These are phyloP conservation scores for Debaryomyces hansenii DNA, from an alignment of 805 yeast species.

Conservation along the genomic window DNA sequence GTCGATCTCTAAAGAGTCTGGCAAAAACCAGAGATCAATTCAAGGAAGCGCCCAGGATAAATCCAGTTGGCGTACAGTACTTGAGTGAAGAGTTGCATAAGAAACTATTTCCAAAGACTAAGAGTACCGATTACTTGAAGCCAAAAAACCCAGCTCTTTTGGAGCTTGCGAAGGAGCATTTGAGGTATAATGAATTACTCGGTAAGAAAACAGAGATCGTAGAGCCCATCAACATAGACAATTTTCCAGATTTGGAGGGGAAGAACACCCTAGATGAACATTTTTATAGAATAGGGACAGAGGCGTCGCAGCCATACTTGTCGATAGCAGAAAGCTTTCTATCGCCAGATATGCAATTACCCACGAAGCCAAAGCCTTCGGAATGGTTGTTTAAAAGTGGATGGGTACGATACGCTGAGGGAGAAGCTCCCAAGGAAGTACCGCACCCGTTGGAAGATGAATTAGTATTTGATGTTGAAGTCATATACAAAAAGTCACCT, in stretches of 20 bases:
- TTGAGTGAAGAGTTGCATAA: constrained; percentile 56
- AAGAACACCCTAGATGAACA: constrained; percentile 73
- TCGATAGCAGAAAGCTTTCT: constrained; percentile 48
- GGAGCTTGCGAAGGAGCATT: constrained; percentile 58
- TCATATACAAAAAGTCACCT: constrained; percentile 68
- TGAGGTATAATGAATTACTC: constrained; percentile 61
- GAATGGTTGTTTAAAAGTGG: constrained; percentile 67
- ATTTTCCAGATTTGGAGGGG: constrained; percentile 77
- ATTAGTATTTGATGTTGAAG: constrained; percentile 88
- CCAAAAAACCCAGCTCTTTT: constrained; percentile 34
- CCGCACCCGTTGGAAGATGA: constrained; percentile 68
- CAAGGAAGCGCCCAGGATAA: constrained; percentile 53
- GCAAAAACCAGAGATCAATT: neutral
- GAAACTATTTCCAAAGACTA: constrained; percentile 56
- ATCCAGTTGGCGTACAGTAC: constrained; percentile 81
- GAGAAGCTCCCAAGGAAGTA: constrained; percentile 55
- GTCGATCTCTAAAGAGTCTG: no score
- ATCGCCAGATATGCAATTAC: constrained; percentile 23
- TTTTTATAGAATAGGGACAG: constrained; percentile 67
- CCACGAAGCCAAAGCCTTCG: constrained; percentile 44
- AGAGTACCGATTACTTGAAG: constrained; percentile 25
- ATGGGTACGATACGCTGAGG: constrained; percentile 73
- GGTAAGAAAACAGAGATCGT: constrained; percentile 69
- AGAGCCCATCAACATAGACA: constrained; percentile 56
- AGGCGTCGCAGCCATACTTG: constrained; percentile 60